Base-by-base conservation (phyloP, 2,329 filamentous ascomycete species). In the Xylogone sp. region DNA sequence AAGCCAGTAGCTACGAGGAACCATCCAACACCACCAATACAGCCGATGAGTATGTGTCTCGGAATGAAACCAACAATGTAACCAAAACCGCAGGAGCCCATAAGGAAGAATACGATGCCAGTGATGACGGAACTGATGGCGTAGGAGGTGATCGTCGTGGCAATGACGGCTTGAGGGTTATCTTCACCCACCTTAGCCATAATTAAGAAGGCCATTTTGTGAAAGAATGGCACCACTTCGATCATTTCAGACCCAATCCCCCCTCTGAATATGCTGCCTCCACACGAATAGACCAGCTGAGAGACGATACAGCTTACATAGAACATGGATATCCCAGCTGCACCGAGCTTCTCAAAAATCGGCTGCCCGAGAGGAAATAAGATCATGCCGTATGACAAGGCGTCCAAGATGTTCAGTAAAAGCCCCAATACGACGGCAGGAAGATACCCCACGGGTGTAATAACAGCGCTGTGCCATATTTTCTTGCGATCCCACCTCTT, bases 171-270 rank as follows among this genome's bases (percentile, higher is more conserved):
- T 61, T 94, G 86, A 1, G 88, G 84, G 21, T 94, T 84, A 19
- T 92, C 84, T 56, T 87, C 82, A 16, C 93, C 90, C 57, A 99
- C 85, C 43, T 81, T 77, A 13, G 77, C 75, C 58, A 94, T 84
- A 65, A 97, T 97, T 24, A 87, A 93, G 56, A 86, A 84, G 1
- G 94, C 92, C 93, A 99, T 99, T 64, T 93, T 96, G 72, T 99
- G 94, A 68, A 99, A 97, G 72, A 99, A 99, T 0, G 93, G 94
- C 1, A 99, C 93, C 1, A 97, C 93, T 71, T 99, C 94, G 59
- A 97, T 99, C 84, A 99, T 86, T 69, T 99, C 94, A 2, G 94
- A 97, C 4, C 94, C 94, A 53, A 99, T 84, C 3, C 90, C 91
- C 16, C 94, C 93, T 59, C 82, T 87, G 73, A 99, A 99, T 29